A percentile compares a stretch with the other conserved stretches of the same genome.
Conservation (phyloP, 2,329 filamentous ascomycete genomes). For the Colletotrichum limetticola region DNA sequence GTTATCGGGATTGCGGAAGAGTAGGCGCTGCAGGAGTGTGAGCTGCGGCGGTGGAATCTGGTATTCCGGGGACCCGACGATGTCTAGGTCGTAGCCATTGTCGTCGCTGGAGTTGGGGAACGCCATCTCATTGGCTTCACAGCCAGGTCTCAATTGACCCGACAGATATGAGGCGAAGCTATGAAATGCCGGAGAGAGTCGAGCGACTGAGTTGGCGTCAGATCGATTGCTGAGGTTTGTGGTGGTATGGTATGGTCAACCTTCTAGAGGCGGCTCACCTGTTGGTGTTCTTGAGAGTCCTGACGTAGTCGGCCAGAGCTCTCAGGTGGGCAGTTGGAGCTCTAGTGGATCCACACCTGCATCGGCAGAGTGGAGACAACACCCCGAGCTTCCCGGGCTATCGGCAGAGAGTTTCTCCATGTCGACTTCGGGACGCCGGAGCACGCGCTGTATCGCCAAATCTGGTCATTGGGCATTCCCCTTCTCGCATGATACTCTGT, state of each 20-base stretch:
- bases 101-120: background rate
- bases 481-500: no score
- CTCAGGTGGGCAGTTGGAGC: slow-evolving; percentile 4
- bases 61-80: background rate
- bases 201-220: background rate
- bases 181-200: background rate
- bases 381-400: background rate
- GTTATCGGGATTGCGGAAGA: background rate
- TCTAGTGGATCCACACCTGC: slow-evolving; percentile 21
- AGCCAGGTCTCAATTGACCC: slow-evolving; percentile 1
- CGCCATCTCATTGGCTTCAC: slow-evolving; percentile 3
- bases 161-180: background rate
- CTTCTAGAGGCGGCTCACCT: background rate
- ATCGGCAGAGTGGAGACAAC: slow-evolving; percentile 1
- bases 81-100: background rate
- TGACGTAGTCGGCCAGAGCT: slow-evolving; percentile 25
- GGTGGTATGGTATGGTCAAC: background rate
- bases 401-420: slow-evolving; percentile 31
- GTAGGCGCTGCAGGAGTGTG: slow-evolving; percentile 11
- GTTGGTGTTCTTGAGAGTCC: slow-evolving; percentile 10
- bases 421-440: background rate
- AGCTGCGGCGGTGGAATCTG: slow-evolving; percentile 1
- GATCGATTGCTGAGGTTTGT: background rate
- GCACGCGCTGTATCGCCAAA: background rate
- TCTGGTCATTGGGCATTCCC: no score